phyloP scores from a whole-genome alignment of 2,329 filamentous ascomycete species.

The Mariannaea sp. region DNA sequence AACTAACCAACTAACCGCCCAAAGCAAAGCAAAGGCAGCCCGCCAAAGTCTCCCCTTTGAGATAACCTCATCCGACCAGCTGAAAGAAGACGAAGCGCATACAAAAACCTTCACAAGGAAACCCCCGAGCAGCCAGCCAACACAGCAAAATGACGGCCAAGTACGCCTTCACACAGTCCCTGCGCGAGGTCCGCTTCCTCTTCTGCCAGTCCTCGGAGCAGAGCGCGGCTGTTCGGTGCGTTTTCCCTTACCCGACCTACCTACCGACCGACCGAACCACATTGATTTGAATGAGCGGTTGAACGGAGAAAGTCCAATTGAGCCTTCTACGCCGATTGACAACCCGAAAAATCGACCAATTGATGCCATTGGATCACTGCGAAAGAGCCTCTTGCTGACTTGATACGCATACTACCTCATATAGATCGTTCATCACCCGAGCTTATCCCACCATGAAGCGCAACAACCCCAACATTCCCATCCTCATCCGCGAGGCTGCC shows the following conservation, averaged over 20 bases:
- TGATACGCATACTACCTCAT: slow-evolving; percentile 1
- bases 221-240: slow-evolving; percentile 85
- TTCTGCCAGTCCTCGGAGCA: slow-evolving; percentile 95
- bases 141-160: slow-evolving; percentile 90
- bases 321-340: neutral
- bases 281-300: too few species aligned
- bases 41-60: slow-evolving; percentile 11
- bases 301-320: neutral
- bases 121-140: too few species aligned
- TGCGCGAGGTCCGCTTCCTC: slow-evolving; percentile 96
- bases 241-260: slow-evolving; percentile 20
- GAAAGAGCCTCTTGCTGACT: slow-evolving; percentile 11
- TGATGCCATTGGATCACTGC: neutral
- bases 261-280: slow-evolving; percentile 15
- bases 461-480: slow-evolving; percentile 92
- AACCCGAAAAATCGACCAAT: too few species aligned
- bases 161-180: slow-evolving; percentile 85
- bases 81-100: neutral
- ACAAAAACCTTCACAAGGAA: too few species aligned
- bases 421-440: slow-evolving; percentile 84
- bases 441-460: slow-evolving; percentile 99
- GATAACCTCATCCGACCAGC: neutral
- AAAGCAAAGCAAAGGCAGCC: too few species aligned
- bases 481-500: slow-evolving; percentile 90
- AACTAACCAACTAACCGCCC: too few species aligned